Percentiles rank a stretch among this genome's conserved stretches.
These are phyloP conservation scores for Phoenix dactylifera DNA, from an alignment of 176 grass and related monocot genomes.

Conservation along the genomic window DNA sequence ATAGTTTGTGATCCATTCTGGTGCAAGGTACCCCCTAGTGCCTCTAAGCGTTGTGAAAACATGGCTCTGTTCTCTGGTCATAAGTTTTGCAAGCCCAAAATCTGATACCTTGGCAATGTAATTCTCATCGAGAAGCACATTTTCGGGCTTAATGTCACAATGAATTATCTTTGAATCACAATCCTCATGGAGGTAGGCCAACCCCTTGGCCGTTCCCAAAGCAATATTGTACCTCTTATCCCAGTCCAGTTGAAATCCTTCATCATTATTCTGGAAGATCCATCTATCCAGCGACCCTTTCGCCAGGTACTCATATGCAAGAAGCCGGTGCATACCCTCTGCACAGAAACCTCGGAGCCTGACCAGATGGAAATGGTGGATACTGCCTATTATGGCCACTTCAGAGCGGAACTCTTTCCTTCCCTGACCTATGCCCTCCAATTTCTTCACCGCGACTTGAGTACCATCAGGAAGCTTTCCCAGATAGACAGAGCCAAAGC, in stretches of 20 bases:
- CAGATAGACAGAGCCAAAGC: conserved; percentile 90
- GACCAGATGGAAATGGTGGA: conserved; percentile 95
- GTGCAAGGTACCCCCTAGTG: conserved; percentile 79
- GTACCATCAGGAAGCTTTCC: conserved; percentile 61
- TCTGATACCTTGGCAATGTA: conserved; percentile 85
- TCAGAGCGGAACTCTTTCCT: conserved; percentile 93
- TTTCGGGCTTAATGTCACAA: conserved; percentile 97
- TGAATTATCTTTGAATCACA: conserved; percentile 90
- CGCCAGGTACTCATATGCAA: conserved; percentile 89
- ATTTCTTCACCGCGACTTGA: conserved; percentile 73
- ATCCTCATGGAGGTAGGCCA: conserved; percentile 87
- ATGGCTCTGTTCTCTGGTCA: conserved; percentile 96
- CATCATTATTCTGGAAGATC: conserved; percentile 51
- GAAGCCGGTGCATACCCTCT: conserved; percentile 59
- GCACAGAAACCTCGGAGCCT: conserved; percentile 82
- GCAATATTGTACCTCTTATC: conserved; percentile 72
- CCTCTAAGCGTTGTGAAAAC: conserved; percentile 88
- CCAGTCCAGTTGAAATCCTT: conserved; percentile 47
- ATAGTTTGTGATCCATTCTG: conserved; percentile 85
- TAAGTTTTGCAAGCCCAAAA: conserved; percentile 95
- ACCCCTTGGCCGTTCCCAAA: conserved; percentile 71
- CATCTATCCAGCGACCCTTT: conserved; percentile 81
- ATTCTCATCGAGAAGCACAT: conserved; percentile 82
- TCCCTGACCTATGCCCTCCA: conserved; percentile 90
- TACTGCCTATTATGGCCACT: conserved; percentile 87